Conservation (phyloP, 768 basidiomycete genomes). For the Gautieria morchelliformis region DNA sequence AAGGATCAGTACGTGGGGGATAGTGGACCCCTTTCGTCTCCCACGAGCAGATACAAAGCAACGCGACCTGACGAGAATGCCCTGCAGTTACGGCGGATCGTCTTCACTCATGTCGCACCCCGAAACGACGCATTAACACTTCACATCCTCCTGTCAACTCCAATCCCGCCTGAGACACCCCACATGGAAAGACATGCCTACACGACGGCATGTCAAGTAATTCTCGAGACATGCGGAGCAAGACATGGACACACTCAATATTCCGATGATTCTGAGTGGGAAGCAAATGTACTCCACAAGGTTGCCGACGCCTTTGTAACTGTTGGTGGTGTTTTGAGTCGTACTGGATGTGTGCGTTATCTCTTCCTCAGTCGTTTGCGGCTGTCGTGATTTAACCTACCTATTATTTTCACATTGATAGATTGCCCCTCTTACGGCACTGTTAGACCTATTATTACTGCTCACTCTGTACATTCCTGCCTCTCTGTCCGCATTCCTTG, state of each 20-base stretch:
- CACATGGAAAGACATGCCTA: neutral
- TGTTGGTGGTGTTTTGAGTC: neutral
- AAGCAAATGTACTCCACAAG: neutral
- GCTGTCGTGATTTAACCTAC: neutral
- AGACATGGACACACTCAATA: neutral
- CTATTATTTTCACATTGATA: conserved; percentile 16
- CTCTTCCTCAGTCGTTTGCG: neutral
- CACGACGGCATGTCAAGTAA: neutral
- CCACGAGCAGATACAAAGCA: neutral
- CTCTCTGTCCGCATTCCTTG: conserved; percentile 28
- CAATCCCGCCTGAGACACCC: neutral
- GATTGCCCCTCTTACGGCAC: conserved; percentile 36
- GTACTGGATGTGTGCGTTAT: conserved; percentile 1
- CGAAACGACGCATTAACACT: conserved; percentile 6
- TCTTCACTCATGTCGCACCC: conserved; percentile 43
- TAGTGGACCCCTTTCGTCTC: conserved; percentile 9
- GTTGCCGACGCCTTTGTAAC: neutral
- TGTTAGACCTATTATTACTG: conserved; percentile 43
- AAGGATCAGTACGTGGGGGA: neutral
- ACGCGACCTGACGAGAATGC: neutral
- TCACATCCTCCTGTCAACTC: conserved; percentile 7
- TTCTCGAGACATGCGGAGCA: conserved; percentile 3
- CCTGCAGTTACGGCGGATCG: conserved; percentile 45
- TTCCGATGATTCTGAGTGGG: neutral
- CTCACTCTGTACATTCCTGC: conserved; percentile 40